A percentile compares a stretch with the other conserved stretches of the same genome.
phyloP scores from a whole-genome alignment of 192 early-diverging fungal species.

The Backusella macrospora region DNA sequence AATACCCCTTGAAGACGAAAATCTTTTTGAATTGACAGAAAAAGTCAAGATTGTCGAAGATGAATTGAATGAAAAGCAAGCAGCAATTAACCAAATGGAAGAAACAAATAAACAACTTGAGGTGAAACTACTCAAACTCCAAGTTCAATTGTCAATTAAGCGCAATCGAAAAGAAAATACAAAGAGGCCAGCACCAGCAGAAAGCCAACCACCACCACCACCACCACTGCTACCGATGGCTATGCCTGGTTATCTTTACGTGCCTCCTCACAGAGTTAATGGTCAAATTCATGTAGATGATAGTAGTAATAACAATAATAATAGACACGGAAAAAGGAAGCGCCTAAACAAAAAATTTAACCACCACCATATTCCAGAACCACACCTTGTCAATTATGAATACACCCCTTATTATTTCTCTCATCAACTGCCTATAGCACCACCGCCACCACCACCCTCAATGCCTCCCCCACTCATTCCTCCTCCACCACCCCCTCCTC shows the following conservation, averaged over 20 bases:
- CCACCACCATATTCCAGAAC: not conserved
- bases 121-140: not conserved
- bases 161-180: not conserved
- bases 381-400: not conserved
- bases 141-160: not conserved
- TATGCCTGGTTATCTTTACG: not conserved
- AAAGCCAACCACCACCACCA: too few relatives aligned
- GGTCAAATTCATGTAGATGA: not conserved
- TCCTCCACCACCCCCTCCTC: conserved; percentile 9
- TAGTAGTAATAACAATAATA: not conserved
- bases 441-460: not conserved
- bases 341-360: not conserved
- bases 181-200: not conserved
- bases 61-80: not conserved
- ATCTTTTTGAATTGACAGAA: not conserved
- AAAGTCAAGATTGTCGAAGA: not conserved
- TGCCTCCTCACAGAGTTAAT: not conserved
- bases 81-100: not conserved
- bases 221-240: not conserved
- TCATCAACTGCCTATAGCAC: not conserved
- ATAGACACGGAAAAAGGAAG: not conserved
- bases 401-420: not conserved
- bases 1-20: not conserved
- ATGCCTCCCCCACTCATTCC: not conserved
- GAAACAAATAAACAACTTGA: not conserved